Evolutionary conservation across 768 basidiomycete species (phyloP).

Genomic region (Xerocomellus chrysenteron): DNA sequence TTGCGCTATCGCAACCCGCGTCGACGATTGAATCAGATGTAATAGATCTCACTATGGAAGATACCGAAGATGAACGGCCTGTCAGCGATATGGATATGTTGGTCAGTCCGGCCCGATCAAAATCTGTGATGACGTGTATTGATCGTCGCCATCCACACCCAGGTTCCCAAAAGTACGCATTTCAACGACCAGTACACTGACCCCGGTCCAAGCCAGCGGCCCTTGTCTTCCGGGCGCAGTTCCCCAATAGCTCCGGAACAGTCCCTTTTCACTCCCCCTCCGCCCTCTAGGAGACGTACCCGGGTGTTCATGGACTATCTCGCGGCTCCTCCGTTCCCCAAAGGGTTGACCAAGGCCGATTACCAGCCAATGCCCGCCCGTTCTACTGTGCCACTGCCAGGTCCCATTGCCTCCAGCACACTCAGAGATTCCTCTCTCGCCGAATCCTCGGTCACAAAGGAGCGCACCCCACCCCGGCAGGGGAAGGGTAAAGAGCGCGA

Average conservation of each 20-base stretch:
- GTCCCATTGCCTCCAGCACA: not conserved
- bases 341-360: constrained; percentile 19
- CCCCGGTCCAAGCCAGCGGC: constrained; percentile 6
- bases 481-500: constrained; percentile 27
- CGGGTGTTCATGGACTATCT: constrained; percentile 17
- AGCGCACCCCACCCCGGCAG: not conserved
- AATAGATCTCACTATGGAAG: constrained; percentile 24
- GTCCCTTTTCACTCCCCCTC: constrained; percentile 33
- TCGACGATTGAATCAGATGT: constrained; percentile 5
- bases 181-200: not conserved
- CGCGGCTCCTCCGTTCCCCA: constrained; percentile 21
- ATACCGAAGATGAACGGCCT: constrained; percentile 23
- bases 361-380: constrained; percentile 12
- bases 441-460: not conserved
- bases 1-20: not conserved
- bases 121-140: not conserved
- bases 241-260: constrained; percentile 10
- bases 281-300: constrained; percentile 9
- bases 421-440: not conserved
- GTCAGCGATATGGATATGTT: constrained; percentile 2
- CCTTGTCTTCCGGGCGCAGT: not conserved
- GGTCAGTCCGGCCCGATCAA: constrained; percentile 20
- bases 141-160: not conserved
- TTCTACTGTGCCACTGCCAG: not conserved
- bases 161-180: not conserved